Conservation (phyloP, 768 basidiomycete genomes). For the Symmetrospora coprosmae region DNA sequence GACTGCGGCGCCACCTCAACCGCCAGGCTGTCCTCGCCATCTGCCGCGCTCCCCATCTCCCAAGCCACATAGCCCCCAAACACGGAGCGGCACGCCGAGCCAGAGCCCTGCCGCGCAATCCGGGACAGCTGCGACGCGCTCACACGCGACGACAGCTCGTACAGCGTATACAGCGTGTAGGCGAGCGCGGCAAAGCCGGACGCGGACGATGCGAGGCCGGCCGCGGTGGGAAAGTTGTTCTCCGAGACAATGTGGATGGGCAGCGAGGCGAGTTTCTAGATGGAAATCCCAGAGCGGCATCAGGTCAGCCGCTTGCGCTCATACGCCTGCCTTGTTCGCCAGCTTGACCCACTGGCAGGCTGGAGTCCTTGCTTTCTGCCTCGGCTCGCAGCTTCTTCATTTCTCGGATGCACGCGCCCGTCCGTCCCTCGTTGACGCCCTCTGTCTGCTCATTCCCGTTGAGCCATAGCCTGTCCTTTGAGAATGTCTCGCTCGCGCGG, state of each 20-base stretch:
- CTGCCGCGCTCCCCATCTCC: conserved; percentile 54
- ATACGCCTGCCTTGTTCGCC: background rate
- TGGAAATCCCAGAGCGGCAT: background rate
- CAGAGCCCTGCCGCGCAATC: conserved; percentile 92
- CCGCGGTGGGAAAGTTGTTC: conserved; percentile 99
- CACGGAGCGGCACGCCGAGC: conserved; percentile 92
- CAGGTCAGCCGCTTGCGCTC: background rate
- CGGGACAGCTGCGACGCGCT: conserved; percentile 69
- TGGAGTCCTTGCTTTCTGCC: conserved; percentile 44
- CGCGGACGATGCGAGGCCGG: conserved; percentile 91
- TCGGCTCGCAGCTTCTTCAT: conserved; percentile 62
- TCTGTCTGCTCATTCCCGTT: conserved; percentile 73
- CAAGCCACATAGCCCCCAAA: conserved; percentile 96
- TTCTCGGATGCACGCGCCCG: conserved; percentile 71
- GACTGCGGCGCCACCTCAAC: conserved; percentile 65
- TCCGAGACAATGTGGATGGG: conserved; percentile 77
- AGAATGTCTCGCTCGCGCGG: conserved; percentile 61
- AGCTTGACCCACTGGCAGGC: conserved; percentile 12
- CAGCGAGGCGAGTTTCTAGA: conserved; percentile 50
- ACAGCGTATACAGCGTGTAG: conserved; percentile 72
- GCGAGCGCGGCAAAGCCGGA: conserved; percentile 93
- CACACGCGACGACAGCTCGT: conserved; percentile 52
- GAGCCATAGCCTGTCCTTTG: conserved; percentile 72
- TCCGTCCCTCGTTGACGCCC: conserved; percentile 65
- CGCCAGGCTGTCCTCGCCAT: conserved; percentile 76